Evolutionary conservation across 2,329 filamentous ascomycete genomes (phyloP), one percentile per base, ranked within the genome.

Genomic region (Diaporthe australafricana): DNA sequence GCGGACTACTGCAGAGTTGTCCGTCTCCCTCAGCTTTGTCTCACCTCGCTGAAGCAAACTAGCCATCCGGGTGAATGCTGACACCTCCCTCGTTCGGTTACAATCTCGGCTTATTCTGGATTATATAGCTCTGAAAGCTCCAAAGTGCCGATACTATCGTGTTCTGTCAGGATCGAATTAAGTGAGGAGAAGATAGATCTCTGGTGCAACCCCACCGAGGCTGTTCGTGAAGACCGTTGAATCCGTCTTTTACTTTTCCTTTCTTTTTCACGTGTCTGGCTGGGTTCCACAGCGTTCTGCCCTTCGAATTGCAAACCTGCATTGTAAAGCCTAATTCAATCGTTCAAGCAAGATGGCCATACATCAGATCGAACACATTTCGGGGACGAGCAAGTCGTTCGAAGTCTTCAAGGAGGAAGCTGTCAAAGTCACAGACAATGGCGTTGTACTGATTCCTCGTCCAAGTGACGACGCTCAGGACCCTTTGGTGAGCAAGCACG

Each of bases 371-470:
- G 25, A n/a, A n/a, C n/a, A 48, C 57, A 32, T 63, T 1, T 32
- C 42, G 6, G 42, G 57, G 40, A 40, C 57, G 40, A 63, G 57
- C 40, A 63, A 63, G 20, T 47, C 57, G 3, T 63, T 63, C 22
- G 57, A 63, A 16, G 45, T 63, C 22, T 14, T 63, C 42, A 63
- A 63, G 57, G 1, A 25, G 7, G 57, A 63, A 20, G 57, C 57
- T 32, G 69, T 77, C 30, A 74, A 73, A 67, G 70, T 75, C 47
- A 73, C 77, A 16, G 74, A 78, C 14, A 63, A 75, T 27, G 78
- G 79, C 16, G 77, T 84, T 55, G 79, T 82, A 38, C 74, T 83
- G n/a, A 81, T 84, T 40, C 83, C 81, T 8, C 76, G 75, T n/a
- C 80, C 81, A 9, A 80, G 77, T 68, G 74, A 76, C 68, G 77